A percentile compares a stretch with the other conserved stretches of the same genome.
Conservation (phyloP, 2,329 filamentous ascomycete genomes). For the Rutstroemia sydowiana region DNA sequence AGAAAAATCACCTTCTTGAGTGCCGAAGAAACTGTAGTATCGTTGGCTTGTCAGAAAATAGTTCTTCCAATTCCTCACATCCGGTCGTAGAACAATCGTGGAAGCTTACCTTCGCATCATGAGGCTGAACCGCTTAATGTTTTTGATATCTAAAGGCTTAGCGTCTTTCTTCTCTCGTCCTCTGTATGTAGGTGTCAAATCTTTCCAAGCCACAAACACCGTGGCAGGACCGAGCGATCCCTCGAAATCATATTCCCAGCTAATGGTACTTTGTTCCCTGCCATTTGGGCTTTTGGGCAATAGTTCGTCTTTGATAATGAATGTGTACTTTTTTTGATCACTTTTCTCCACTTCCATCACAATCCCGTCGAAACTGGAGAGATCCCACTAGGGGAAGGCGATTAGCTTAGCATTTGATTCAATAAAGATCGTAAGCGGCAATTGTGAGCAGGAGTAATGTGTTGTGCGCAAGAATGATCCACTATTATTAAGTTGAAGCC, state of each 20-base stretch:
- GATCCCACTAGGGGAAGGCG: conserved; percentile 50
- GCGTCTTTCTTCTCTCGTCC: conserved; percentile 58
- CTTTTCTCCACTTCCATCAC: conserved; percentile 43
- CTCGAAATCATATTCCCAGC: conserved; percentile 66
- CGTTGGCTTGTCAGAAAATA: conserved; percentile 21
- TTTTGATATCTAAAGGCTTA: conserved; percentile 47
- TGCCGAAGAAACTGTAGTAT: conserved; percentile 60
- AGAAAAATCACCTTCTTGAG: conserved; percentile 62
- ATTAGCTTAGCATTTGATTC: conserved; percentile 15
- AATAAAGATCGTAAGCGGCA: neutral
- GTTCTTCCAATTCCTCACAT: too few relatives aligned
- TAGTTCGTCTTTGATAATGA: conserved; percentile 67
- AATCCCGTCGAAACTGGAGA: conserved; percentile 56
- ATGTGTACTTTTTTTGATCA: conserved; percentile 63
- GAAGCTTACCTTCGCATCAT: conserved; percentile 70
- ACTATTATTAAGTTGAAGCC: neutral
- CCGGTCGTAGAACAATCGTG: neutral
- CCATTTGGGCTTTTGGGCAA: conserved; percentile 52
- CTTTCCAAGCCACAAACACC: conserved; percentile 54
- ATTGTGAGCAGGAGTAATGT: neutral
- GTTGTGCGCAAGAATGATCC: neutral
- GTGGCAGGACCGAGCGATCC: conserved; percentile 29
- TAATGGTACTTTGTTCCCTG: conserved; percentile 63
- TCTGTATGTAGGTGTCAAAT: conserved; percentile 65
- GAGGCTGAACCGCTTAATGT: conserved; percentile 60